phyloP scores from a whole-genome alignment of 2,329 filamentous ascomycete genomes.

The Pseudonectria foliicola region DNA sequence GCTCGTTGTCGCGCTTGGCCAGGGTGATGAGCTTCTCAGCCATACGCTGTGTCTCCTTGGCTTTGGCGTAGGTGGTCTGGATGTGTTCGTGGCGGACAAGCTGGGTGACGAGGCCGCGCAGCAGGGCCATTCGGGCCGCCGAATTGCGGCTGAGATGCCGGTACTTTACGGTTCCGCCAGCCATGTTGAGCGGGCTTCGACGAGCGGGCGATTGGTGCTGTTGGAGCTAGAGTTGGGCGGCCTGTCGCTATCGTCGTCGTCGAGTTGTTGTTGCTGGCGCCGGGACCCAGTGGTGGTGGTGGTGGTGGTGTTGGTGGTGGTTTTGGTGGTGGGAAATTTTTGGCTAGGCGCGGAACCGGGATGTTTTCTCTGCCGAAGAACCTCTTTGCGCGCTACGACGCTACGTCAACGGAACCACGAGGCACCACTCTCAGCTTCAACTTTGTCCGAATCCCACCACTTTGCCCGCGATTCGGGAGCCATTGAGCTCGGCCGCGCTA shows the following conservation, averaged over 20 bases:
- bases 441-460: conserved; percentile 7
- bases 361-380: conserved; percentile 21
- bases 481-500: conserved; percentile 24
- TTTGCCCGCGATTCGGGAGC: conserved; percentile 14
- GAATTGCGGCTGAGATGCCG: conserved; percentile 81
- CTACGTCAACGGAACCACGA: conserved; percentile 25
- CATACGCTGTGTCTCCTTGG: conserved; percentile 89
- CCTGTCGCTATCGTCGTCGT: not conserved
- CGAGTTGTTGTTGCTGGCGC: not conserved
- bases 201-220: not conserved
- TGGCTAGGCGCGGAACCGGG: conserved; percentile 22
- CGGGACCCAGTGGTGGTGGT: conserved; percentile 2
- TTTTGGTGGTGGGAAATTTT: conserved; percentile 28
- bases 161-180: conserved; percentile 79
- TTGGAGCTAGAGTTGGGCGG: not conserved
- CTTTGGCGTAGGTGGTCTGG: conserved; percentile 91
- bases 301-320: conserved; percentile 10
- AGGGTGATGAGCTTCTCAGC: conserved; percentile 93
- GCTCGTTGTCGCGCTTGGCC: conserved; percentile 87
- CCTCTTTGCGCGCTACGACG: conserved; percentile 13
- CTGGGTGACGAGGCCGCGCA: conserved; percentile 92
- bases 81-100: conserved; percentile 91
- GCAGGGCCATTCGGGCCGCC: conserved; percentile 80
- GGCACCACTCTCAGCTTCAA: conserved; percentile 13
- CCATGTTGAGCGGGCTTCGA: conserved; percentile 49